Conservation (phyloP, 257 asterid genomes). For the Solanum clarkiae region DNA sequence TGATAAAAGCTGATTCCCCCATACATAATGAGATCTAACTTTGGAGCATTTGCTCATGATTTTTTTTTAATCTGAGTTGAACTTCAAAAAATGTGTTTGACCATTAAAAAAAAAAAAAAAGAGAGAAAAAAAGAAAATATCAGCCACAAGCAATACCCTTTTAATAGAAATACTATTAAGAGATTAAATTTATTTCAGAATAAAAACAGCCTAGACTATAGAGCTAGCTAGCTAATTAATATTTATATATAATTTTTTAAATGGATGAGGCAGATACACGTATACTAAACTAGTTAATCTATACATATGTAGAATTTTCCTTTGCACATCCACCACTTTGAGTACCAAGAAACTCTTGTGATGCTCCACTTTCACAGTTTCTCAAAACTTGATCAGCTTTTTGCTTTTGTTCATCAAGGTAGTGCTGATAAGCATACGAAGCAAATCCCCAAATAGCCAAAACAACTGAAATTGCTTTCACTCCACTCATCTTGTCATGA, state of each 20-base stretch:
- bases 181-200: not conserved
- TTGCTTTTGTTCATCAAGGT: conserved; percentile 36
- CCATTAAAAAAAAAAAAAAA: no score
- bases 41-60: no score
- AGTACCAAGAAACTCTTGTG: not conserved
- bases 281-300: not conserved
- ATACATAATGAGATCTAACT: not conserved
- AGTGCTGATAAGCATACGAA: conserved; percentile 58
- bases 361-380: not conserved
- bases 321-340: not conserved
- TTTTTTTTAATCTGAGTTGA: no score
- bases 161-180: not conserved
- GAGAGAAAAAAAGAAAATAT: no score
- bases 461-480: conserved; percentile 47
- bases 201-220: not conserved
- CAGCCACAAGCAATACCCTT: not conserved
- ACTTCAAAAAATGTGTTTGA: no score
- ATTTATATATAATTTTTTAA: no score
- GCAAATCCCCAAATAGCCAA: conserved; percentile 64
- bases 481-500: conserved; percentile 37
- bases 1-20: not conserved
- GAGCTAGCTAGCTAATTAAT: not conserved
- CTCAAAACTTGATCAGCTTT: not conserved
- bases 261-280: no score
- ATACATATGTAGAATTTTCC: not conserved